A percentile compares a stretch with the other conserved stretches of the same genome.
Evolutionary conservation across 1,139 yeast species (phyloP).

Genomic region (Cylindricascospora bacillispora): DNA sequence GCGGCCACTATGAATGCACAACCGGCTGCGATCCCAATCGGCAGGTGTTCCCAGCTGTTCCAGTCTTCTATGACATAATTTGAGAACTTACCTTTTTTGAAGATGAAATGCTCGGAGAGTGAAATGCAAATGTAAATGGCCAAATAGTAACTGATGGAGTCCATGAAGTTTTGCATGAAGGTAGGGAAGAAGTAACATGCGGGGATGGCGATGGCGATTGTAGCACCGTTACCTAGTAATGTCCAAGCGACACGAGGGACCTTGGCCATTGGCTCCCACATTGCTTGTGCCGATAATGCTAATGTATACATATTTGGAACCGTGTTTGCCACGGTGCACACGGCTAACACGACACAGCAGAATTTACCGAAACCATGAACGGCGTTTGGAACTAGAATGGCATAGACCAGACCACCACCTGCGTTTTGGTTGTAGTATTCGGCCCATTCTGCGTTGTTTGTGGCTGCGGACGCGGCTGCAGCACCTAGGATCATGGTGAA

Average conservation of each 20-base stretch:
- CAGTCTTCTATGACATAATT: slow-evolving; percentile 54
- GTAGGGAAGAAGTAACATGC: slow-evolving; percentile 60
- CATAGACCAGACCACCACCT: slow-evolving; percentile 73
- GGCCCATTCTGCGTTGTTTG: slow-evolving; percentile 33
- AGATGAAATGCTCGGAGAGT: slow-evolving; percentile 67
- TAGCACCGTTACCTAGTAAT: slow-evolving; percentile 53
- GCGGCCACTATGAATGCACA: slow-evolving; percentile 72
- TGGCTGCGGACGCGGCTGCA: slow-evolving; percentile 60
- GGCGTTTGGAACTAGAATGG: slow-evolving; percentile 63
- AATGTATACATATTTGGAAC: slow-evolving; percentile 90
- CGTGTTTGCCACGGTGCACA: slow-evolving; percentile 79
- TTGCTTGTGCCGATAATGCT: slow-evolving; percentile 71
- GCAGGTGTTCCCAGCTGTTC: slow-evolving; percentile 43
- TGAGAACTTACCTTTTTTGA: slow-evolving; percentile 41
- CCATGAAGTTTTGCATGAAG: slow-evolving; percentile 77
- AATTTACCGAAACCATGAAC: slow-evolving; percentile 81
- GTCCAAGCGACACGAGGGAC: slow-evolving; percentile 81
- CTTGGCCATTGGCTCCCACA: slow-evolving; percentile 56
- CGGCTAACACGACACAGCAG: slow-evolving; percentile 68
- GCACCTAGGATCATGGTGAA: slow-evolving; percentile 76
- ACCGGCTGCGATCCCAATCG: slow-evolving; percentile 65
- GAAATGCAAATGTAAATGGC: slow-evolving; percentile 69
- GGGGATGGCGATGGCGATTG: slow-evolving; percentile 79
- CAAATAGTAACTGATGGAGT: slow-evolving; percentile 78
- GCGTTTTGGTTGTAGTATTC: slow-evolving; percentile 30